Evolutionary conservation across 345 rosid species (phyloP), one percentile per base, ranked within the genome.

Genomic region (Eutrema yunnanense): DNA sequence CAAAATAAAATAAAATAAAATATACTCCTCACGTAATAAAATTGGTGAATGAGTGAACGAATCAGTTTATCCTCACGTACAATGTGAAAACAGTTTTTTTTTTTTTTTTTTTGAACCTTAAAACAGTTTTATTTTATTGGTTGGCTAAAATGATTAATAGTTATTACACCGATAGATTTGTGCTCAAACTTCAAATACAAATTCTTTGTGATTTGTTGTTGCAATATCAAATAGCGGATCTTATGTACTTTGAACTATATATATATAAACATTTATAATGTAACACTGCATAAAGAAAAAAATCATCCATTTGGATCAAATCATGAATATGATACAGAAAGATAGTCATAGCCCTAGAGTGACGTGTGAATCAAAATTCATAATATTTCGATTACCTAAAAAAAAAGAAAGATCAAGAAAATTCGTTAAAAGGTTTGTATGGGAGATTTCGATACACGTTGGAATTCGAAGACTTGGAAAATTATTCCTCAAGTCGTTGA

Each of bases 381-480:
- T 22, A 22, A 22, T 22, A 22, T 22, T 22, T 22, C 26, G 26
- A 22, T 22, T 22, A 22, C 26, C 26, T 22, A 19, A 22, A 2
- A 22, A 22, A 22, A 2, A 22, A 22, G 26, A 22, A 22, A 22
- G 26, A 22, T 22, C 26, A 22, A 22, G 26, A 22, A 22, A 22
- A 22, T 22, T 22, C 26, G 14, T 32, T 46, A 36, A 42, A 19
- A 38, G 7, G 4, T 37, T 50, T 44, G 47, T 34, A 48, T 64
- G 71, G 77, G 30, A 73, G 42, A 54, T 37, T 65, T 11, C 22
- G 16, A 46, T 47, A 56, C 51, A 56, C 72, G 65, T 65, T 13
- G 27, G 22, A 8, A 46, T 14, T 14, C 36, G 51, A 56, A 12
- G 72, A 73, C 71, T 56, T 73, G 43, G 72, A 47, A 73, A 47